These are phyloP conservation scores for Austropuccinia psidii DNA, from an alignment of 1,284 basidiomycete genomes.

Conservation along the genomic window DNA sequence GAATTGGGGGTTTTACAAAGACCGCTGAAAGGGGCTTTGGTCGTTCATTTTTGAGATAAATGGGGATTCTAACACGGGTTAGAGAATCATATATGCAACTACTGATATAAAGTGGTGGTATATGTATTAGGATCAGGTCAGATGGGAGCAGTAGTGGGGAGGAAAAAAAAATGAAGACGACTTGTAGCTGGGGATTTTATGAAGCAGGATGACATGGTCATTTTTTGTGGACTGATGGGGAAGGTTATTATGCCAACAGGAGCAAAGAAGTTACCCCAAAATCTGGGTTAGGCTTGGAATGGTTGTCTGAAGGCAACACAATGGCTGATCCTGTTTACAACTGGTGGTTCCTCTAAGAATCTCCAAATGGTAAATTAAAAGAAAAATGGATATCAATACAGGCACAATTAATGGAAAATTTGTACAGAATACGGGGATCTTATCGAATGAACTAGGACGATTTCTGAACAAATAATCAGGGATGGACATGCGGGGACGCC, in stretches of 20 bases:
- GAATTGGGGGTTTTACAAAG: neutral
- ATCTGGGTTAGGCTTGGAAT: neutral
- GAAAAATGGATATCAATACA: neutral
- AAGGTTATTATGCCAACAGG: neutral
- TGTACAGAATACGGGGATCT: neutral
- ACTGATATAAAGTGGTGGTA: too few relatives aligned
- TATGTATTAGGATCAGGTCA: too few relatives aligned
- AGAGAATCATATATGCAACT: too few relatives aligned
- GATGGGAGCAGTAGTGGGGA: too few relatives aligned
- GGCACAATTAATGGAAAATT: neutral
- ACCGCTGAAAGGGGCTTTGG: neutral
- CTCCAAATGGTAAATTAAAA: neutral
- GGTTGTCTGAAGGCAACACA: neutral
- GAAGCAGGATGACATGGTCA: neutral
- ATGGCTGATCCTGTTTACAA: slow-evolving; percentile 18
- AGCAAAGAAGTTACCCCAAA: neutral
- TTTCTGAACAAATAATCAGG: neutral
- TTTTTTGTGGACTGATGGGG: neutral
- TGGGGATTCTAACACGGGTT: neutral
- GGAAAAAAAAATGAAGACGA: too few relatives aligned
- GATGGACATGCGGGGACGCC: neutral
- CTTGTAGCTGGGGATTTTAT: neutral
- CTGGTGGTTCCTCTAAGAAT: slow-evolving; percentile 2
- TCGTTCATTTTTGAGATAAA: neutral
- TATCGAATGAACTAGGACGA: neutral